Evolutionary conservation across 2,329 filamentous ascomycete genomes (phyloP).

Genomic region (Polytolypa hystricis): DNA sequence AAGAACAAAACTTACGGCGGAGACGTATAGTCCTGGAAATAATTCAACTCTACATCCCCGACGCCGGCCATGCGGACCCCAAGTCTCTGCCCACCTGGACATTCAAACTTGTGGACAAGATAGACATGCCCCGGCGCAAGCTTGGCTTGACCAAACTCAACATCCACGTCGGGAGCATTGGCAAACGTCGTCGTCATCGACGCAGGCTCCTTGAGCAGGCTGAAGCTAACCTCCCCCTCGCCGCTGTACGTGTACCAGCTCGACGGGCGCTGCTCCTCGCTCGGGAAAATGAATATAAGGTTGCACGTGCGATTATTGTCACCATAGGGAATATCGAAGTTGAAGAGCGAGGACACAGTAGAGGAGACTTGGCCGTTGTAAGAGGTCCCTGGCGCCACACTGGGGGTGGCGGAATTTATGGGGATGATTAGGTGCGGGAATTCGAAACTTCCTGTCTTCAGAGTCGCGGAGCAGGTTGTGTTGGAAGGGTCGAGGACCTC

Average conservation of each 20-base stretch:
- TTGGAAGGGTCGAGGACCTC: conserved; percentile 2
- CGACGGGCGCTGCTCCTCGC: conserved; percentile 46
- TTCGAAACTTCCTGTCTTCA: conserved; percentile 37
- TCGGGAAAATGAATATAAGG: conserved; percentile 55
- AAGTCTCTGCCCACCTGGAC: conserved; percentile 43
- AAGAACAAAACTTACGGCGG: conserved; percentile 29
- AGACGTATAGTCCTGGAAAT: conserved; percentile 54
- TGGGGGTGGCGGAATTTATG: conserved; percentile 44
- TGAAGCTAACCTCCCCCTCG: conserved; percentile 44
- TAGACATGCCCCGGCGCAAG: conserved; percentile 46
- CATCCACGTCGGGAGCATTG: conserved; percentile 38
- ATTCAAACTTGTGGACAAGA: conserved; percentile 42
- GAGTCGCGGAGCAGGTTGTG: conserved; percentile 33
- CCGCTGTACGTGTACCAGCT: conserved; percentile 47
- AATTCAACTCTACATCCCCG: conserved; percentile 44
- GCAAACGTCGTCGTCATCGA: conserved; percentile 42
- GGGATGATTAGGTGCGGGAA: conserved; percentile 55
- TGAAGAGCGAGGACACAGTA: conserved; percentile 50
- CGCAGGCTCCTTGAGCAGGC: conserved; percentile 38
- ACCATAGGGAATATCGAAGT: conserved; percentile 52
- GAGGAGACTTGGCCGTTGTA: conserved; percentile 46
- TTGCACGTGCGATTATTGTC: conserved; percentile 50
- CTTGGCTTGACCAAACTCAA: conserved; percentile 34
- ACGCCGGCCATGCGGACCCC: conserved; percentile 42
- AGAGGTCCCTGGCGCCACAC: conserved; percentile 42